Evolutionary conservation across 2,329 filamentous ascomycete genomes (phyloP).

Genomic region (Fusarium sp.): DNA sequence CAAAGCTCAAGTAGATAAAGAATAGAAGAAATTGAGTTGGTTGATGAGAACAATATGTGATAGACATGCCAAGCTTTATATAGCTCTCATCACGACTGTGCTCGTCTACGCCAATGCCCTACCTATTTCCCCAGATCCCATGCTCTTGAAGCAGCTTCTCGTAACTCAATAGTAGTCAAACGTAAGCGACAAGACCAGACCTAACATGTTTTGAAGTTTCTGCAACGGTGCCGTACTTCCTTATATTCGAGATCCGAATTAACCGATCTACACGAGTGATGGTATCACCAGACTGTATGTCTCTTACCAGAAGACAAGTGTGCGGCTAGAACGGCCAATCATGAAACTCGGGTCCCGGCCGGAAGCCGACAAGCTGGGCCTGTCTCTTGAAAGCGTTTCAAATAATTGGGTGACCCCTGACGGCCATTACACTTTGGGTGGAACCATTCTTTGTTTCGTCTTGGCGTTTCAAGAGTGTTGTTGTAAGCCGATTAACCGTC

Average conservation of each 20-base stretch:
- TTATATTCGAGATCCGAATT: neutral
- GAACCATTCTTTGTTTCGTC: slow-evolving; percentile 8
- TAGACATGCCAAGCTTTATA: neutral
- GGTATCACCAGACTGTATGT: neutral
- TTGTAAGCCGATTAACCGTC: neutral
- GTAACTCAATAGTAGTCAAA: neutral
- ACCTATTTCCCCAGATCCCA: neutral
- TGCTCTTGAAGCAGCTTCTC: neutral
- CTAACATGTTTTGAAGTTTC: neutral
- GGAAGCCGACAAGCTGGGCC: neutral
- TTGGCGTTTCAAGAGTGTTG: slow-evolving; percentile 8
- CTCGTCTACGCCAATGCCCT: neutral
- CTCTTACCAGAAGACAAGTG: neutral
- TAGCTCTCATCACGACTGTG: neutral
- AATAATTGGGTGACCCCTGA: neutral
- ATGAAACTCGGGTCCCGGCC: neutral
- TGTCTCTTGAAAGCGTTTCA: neutral
- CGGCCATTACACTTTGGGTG: neutral
- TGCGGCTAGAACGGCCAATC: neutral
- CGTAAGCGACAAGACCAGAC: neutral
- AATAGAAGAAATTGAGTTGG: neutral
- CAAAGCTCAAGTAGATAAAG: neutral
- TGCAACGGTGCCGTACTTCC: neutral
- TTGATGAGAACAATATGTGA: neutral
- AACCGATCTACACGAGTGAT: neutral